phyloP scores from a whole-genome alignment of 108 stramenopile genomes.

The Chaetoceros muelleri region DNA sequence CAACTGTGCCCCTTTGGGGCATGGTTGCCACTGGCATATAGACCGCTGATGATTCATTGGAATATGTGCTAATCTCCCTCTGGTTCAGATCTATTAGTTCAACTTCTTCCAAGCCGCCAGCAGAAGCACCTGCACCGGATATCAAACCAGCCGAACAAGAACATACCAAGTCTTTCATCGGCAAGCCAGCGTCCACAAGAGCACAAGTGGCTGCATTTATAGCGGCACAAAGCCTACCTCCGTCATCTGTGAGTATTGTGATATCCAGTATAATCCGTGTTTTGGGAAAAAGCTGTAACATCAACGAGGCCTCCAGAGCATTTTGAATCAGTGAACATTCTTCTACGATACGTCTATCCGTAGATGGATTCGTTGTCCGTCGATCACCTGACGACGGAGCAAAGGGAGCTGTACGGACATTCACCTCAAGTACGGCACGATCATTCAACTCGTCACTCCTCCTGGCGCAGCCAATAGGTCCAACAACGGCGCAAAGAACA shows the following conservation, averaged over 20 bases:
- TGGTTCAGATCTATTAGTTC: slow-evolving; percentile 73
- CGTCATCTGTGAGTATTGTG: slow-evolving; percentile 74
- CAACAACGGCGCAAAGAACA: slow-evolving; percentile 29
- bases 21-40: slow-evolving; percentile 70
- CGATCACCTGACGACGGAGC: slow-evolving; percentile 55
- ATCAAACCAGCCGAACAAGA: slow-evolving; percentile 74
- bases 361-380: slow-evolving; percentile 44
- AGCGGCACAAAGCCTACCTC: slow-evolving; percentile 69
- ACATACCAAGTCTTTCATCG: slow-evolving; percentile 72
- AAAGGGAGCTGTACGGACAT: slow-evolving; percentile 55
- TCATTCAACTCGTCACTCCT: slow-evolving; percentile 23
- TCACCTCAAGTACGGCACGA: slow-evolving; percentile 63
- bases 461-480: background rate
- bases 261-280: slow-evolving; percentile 55
- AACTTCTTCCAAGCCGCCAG: slow-evolving; percentile 18
- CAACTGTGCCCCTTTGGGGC: slow-evolving; percentile 78
- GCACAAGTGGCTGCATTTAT: slow-evolving; percentile 81
- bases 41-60: slow-evolving; percentile 46
- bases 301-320: slow-evolving; percentile 63
- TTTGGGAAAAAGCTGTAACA: slow-evolving; percentile 74
- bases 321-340: slow-evolving; percentile 54
- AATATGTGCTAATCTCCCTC: slow-evolving; percentile 39
- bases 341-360: slow-evolving; percentile 74
- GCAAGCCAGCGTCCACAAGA: slow-evolving; percentile 72
- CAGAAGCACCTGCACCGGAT: slow-evolving; percentile 22